Percentiles rank a stretch among this genome's conserved stretches.
Evolutionary conservation across 352 stramenopile species (phyloP).

Genomic region (Pythium coloratum): DNA sequence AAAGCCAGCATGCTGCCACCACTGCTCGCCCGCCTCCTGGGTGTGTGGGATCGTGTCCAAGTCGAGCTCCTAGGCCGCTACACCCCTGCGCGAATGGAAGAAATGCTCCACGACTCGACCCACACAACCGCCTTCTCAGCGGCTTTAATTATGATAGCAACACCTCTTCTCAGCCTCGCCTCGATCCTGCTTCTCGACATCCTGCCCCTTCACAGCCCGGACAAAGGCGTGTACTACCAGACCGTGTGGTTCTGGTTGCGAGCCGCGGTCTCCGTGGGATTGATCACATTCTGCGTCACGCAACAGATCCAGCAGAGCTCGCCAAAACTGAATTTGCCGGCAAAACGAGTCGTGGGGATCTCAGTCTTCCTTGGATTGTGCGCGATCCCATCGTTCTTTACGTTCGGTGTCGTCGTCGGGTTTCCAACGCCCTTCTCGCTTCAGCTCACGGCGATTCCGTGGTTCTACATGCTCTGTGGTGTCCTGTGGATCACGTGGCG

Average conservation of each 20-base stretch:
- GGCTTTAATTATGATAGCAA: neutral
- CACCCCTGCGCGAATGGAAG: neutral
- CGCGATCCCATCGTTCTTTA: neutral
- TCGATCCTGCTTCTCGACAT: neutral
- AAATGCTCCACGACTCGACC: neutral
- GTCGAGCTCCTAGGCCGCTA: constrained; percentile 3
- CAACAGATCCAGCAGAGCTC: neutral
- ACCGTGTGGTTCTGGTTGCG: constrained; percentile 8
- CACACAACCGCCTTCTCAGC: no score
- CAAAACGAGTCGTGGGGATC: neutral
- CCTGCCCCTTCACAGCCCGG: neutral
- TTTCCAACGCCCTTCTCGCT: constrained; percentile 15
- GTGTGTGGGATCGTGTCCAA: neutral
- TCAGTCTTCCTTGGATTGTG: neutral
- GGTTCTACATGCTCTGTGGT: neutral
- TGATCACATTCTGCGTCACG: constrained; percentile 8
- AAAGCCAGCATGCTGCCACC: neutral
- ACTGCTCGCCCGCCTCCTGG: neutral
- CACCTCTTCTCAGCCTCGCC: constrained; percentile 1
- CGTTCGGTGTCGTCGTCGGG: neutral
- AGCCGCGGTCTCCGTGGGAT: neutral
- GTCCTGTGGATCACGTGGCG: neutral
- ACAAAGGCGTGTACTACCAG: neutral
- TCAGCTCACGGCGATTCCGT: neutral
- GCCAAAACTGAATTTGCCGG: constrained; percentile 2